These are phyloP conservation scores for Pelargonium australe DNA, from an alignment of 441 rosid genomes.

Conservation along the genomic window DNA sequence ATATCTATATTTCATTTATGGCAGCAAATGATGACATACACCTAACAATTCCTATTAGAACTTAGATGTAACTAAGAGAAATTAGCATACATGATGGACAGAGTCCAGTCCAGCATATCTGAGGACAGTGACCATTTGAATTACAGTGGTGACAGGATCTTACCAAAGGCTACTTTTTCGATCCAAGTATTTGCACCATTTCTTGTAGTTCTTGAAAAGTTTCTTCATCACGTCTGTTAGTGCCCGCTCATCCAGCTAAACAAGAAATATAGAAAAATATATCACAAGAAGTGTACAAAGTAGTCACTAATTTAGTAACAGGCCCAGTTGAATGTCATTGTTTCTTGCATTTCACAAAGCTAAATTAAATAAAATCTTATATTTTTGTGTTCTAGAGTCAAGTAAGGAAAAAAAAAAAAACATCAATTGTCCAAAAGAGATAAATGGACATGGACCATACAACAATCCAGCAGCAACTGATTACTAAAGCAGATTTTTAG, in stretches of 20 bases:
- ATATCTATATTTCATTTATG: background rate
- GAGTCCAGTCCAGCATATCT: background rate
- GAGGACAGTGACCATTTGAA: background rate
- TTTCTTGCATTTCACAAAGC: no score
- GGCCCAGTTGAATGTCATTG: no score
- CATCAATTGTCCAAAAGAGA: no score
- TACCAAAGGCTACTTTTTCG: conserved; percentile 98
- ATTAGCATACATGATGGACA: background rate
- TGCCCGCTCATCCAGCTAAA: conserved; percentile 91
- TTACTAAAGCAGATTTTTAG: no score
- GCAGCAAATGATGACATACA: background rate
- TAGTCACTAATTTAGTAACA: background rate
- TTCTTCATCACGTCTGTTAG: conserved; percentile 94
- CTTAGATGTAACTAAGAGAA: background rate
- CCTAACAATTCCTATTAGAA: background rate
- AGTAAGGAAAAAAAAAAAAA: no score
- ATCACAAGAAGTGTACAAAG: background rate
- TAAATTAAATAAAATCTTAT: no score
- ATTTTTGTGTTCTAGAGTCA: no score
- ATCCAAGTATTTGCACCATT: conserved; percentile 96
- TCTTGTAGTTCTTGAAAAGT: conserved; percentile 93
- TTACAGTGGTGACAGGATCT: conserved; percentile 13
- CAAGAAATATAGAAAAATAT: conserved; percentile 13
- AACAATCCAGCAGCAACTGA: no score
- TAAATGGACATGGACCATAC: no score